These are phyloP conservation scores for Lonicera japonica DNA, from an alignment of 129 eudicot genomes.

Conservation along the genomic window DNA sequence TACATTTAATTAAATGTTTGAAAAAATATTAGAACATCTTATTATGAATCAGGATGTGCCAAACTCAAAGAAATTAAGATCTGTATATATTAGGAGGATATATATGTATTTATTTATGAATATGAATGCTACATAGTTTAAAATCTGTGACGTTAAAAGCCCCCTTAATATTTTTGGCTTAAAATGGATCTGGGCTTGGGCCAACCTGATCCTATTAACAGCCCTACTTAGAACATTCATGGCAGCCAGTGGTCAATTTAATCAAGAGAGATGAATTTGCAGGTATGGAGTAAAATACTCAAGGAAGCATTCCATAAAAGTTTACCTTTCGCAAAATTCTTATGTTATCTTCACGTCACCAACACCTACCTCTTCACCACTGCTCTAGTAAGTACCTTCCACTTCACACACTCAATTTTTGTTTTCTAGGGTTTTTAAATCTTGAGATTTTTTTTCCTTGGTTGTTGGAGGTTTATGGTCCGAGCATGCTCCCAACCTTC, in stretches of 20 bases:
- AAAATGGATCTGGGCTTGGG: too few species aligned
- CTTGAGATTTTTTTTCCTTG: not conserved
- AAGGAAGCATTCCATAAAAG: slow-evolving; percentile 43
- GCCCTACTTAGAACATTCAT: not conserved
- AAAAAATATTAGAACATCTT: too few species aligned
- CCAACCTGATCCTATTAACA: not conserved
- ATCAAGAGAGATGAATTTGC: slow-evolving; percentile 22
- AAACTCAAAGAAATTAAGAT: too few species aligned
- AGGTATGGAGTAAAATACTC: slow-evolving; percentile 29
- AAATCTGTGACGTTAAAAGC: too few species aligned
- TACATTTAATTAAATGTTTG: too few species aligned
- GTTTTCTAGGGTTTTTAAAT: not conserved
- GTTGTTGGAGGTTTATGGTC: slow-evolving; percentile 50
- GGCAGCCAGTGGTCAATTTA: too few species aligned
- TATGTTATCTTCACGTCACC: slow-evolving; percentile 53
- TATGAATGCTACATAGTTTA: too few species aligned
- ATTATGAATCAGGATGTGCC: too few species aligned
- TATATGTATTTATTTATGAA: too few species aligned
- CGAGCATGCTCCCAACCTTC: slow-evolving; percentile 95
- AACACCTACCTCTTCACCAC: slow-evolving; percentile 37
- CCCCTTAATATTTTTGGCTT: too few species aligned
- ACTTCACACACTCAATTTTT: not conserved
- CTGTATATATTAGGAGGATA: too few species aligned
- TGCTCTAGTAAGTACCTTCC: slow-evolving; percentile 32
- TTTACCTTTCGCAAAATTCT: slow-evolving; percentile 31